phyloP scores from a whole-genome alignment of 2,329 filamentous ascomycete species.

The Penicillium sp. region DNA sequence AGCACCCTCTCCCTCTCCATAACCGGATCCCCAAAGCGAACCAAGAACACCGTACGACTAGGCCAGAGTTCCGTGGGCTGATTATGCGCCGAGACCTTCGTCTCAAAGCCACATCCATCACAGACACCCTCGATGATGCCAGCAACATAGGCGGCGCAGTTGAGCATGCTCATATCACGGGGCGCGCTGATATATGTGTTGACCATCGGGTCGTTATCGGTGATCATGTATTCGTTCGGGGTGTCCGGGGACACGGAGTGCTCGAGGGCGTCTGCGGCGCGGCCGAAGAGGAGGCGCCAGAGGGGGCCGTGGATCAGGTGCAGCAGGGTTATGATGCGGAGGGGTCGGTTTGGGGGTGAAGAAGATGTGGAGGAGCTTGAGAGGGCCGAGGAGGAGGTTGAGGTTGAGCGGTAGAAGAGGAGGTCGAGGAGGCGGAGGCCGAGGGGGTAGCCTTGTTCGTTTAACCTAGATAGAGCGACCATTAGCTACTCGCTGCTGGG shows the following conservation, averaged over 20 bases:
- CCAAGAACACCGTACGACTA: conserved; percentile 89
- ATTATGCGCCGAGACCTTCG: conserved; percentile 84
- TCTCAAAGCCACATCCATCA: conserved; percentile 86
- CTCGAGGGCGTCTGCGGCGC: conserved; percentile 88
- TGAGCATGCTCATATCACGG: conserved; percentile 92
- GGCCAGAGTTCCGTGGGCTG: conserved; percentile 82
- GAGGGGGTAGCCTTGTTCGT: conserved; percentile 87
- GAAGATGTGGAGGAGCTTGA: conserved; percentile 72
- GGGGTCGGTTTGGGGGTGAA: conserved; percentile 71
- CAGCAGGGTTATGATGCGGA: conserved; percentile 83
- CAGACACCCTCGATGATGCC: conserved; percentile 95
- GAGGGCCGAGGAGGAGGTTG: conserved; percentile 78
- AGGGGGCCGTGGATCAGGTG: conserved; percentile 93
- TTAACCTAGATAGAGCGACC: conserved; percentile 58
- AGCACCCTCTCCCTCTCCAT: conserved; percentile 85
- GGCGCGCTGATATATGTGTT: conserved; percentile 93
- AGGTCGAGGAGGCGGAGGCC: conserved; percentile 94
- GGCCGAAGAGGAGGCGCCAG: conserved; percentile 88
- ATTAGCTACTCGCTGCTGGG: neutral
- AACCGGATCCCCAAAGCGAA: conserved; percentile 89
- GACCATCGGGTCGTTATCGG: conserved; percentile 94
- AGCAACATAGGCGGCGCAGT: conserved; percentile 92
- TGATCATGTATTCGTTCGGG: conserved; percentile 97
- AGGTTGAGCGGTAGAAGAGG: conserved; percentile 79
- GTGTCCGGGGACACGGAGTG: conserved; percentile 78